Base-by-base conservation (phyloP, 257 asterid species). In the Solanum chiquidenum region DNA sequence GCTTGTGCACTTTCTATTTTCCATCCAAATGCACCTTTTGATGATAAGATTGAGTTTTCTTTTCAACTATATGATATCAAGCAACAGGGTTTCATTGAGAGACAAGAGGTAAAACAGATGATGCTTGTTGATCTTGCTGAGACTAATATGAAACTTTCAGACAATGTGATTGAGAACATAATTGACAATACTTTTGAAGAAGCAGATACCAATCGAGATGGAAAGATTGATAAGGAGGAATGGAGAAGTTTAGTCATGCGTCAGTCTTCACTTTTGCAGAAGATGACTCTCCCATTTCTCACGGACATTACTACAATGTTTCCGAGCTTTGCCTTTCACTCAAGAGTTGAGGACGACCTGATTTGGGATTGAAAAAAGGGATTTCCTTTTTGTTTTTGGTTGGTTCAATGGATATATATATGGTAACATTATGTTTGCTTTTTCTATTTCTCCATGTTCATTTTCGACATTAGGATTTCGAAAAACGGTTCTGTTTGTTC, bases 1-100 rank as follows among this genome's bases (percentile, higher is more conserved):
- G 98, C 98, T 42, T 96, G 98, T 85, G 99, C 99, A 31, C 98
- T 97, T 83, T 97, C 98, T 77, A 98, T 97, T 62, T 97, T 97
- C 94, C 99, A 97, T 90, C 99, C 99, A 86, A 93, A 95, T 92
- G 98, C 99, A 86, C 98, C 98, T 85, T 92, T 97, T 87, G 98
- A 95, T 91, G 98, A 94, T 86, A 97, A 97, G 95, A 95, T 97
- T 68, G 98, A 95, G 89, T 97, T 96, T 94, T 96, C 98, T 58
- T 96, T 96, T 88, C 99, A 96, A 86, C 91, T 96, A 88, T 96
- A 96, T 91, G 99, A 96, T 95, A 98, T 95, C 94, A 96, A 96
- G 92, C 98, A 55, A 55, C 64, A 55, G 4, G 64, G 64, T 20
- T 55, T 55, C 64, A 55, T 55, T 55, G 64, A 55, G 90, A 94